These are phyloP conservation scores for Cardiospermum halicacabum DNA, from an alignment of 345 rosid genomes.

Conservation along the genomic window DNA sequence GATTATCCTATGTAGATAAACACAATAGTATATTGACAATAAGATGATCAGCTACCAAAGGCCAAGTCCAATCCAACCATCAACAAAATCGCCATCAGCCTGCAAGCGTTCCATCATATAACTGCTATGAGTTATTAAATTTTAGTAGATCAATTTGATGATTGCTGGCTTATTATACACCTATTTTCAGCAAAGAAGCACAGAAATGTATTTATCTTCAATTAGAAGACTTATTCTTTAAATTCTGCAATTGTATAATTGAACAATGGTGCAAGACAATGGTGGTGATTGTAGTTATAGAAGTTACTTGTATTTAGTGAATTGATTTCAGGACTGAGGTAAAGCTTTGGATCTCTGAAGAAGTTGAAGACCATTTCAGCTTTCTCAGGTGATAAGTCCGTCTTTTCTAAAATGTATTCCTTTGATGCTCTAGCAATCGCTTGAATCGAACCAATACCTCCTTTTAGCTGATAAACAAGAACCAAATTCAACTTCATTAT, in stretches of 20 bases:
- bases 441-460: slow-evolving; percentile 85
- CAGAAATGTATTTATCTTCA: slow-evolving; percentile 11
- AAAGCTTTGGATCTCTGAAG: slow-evolving; percentile 68
- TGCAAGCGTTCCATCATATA: slow-evolving; percentile 16
- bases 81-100: slow-evolving; percentile 19
- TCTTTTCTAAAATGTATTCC: slow-evolving; percentile 62
- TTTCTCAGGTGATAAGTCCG: slow-evolving; percentile 82
- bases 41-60: slow-evolving; percentile 18
- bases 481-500: not conserved
- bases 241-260: not conserved
- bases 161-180: slow-evolving; percentile 48
- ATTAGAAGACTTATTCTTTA: slow-evolving; percentile 13
- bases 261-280: no score
- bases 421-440: slow-evolving; percentile 78
- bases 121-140: slow-evolving; percentile 31
- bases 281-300: not conserved
- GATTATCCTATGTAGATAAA: not conserved
- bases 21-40: slow-evolving; percentile 17
- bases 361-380: slow-evolving; percentile 58
- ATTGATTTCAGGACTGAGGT: not conserved
- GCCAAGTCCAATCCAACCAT: slow-evolving; percentile 17
- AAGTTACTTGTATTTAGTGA: not conserved
- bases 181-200: slow-evolving; percentile 46
- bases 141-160: slow-evolving; percentile 45
- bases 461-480: slow-evolving; percentile 54